phyloP scores from a whole-genome alignment of 306 rosid species.

The Spatholobus suberectus region DNA sequence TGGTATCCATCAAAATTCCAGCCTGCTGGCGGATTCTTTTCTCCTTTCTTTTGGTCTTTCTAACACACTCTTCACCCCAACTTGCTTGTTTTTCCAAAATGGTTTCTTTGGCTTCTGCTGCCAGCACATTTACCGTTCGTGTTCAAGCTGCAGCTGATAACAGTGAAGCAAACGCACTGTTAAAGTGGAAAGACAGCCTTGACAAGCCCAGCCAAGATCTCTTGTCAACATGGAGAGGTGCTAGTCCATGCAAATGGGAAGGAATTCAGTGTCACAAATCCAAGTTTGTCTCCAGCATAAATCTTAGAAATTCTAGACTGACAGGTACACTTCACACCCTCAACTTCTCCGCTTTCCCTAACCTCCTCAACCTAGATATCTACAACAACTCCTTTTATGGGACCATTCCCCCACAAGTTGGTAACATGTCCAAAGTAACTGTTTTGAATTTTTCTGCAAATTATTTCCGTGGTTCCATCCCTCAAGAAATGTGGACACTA shows the following conservation, averaged over 20 bases:
- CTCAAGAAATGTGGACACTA: slow-evolving; percentile 32
- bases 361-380: slow-evolving; percentile 1
- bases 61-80: slow-evolving; percentile 9
- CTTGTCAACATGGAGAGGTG: slow-evolving; percentile 29
- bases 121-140: not conserved
- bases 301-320: not conserved
- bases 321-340: slow-evolving; percentile 38
- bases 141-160: not conserved
- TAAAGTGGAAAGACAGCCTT: slow-evolving; percentile 34
- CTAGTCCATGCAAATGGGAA: slow-evolving; percentile 34
- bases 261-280: slow-evolving; percentile 35
- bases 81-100: slow-evolving; percentile 11
- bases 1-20: not conserved
- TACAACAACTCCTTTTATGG: slow-evolving; percentile 1
- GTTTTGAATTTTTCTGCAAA: not conserved
- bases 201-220: not conserved
- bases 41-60: not conserved
- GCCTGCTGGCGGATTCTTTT: not conserved
- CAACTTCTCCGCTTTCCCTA: slow-evolving; percentile 31
- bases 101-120: not conserved
- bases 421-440: slow-evolving; percentile 19
- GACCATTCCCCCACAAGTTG: slow-evolving; percentile 38
- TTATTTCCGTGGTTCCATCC: slow-evolving; percentile 26
- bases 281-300: slow-evolving; percentile 1
- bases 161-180: slow-evolving; percentile 26